Base-by-base conservation (phyloP, 495 filamentous ascomycete species). In the Amphirosellinia nigrospora region DNA sequence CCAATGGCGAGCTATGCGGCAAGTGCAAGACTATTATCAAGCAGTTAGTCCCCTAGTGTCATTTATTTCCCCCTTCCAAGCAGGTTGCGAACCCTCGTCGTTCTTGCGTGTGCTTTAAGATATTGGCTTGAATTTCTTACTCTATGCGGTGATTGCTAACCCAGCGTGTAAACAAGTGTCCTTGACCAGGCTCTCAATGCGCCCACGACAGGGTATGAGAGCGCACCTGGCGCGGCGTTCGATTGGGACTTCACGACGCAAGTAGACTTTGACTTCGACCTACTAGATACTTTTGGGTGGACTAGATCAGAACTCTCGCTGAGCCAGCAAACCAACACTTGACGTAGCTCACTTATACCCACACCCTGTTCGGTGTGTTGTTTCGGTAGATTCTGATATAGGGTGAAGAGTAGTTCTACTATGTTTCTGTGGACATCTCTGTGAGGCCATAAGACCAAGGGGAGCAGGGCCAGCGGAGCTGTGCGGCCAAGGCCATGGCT, bases 1-100 rank as follows among this genome's bases (percentile, higher is more conserved):
- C 87, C 7, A 87, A 88, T 64, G 87, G 85, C 34, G 79, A 80
- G 10, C 80, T 85, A 5, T 90, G 86, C 76, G 79, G 73, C 34
- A 78, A 80, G 21, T 83, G 78, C n/a, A 75, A 79, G 32, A 75
- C 71, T 26, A 75, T 84, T 28, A 78, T 87, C 30, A 78, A 82
- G 66, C 79, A 78, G n/a, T n/a, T n/a, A n/a, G n/a, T n/a, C n/a
- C n/a, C n/a, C n/a, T n/a, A n/a, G n/a, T n/a, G n/a, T n/a, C n/a
- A n/a, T n/a, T n/a, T n/a, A n/a, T n/a, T n/a, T n/a, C n/a, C n/a
- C n/a, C n/a, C n/a, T n/a, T n/a, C n/a, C n/a, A n/a, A n/a, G n/a
- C n/a, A n/a, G n/a, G n/a, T n/a, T n/a, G n/a, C n/a, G n/a, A n/a
- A n/a, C n/a, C n/a, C n/a, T n/a, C n/a, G n/a, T n/a, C n/a, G n/a